These are phyloP conservation scores for Platanthera guangdongensis DNA, from an alignment of 106 monocot species.

Conservation along the genomic window DNA sequence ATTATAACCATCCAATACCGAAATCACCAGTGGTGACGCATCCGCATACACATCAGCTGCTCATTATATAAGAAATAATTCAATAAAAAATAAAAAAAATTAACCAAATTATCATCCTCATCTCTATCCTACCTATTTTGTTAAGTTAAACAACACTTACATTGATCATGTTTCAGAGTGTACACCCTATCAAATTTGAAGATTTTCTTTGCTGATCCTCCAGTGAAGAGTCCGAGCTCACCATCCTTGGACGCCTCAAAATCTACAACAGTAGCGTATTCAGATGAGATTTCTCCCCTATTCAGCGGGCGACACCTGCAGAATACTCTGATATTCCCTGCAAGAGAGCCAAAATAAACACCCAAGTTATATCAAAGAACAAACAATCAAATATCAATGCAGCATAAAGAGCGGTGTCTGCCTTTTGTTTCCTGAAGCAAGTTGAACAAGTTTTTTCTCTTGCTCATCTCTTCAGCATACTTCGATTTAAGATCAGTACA, in stretches of 20 bases:
- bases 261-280: slow-evolving; percentile 39
- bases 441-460: slow-evolving; percentile 68
- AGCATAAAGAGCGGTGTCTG: neutral
- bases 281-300: slow-evolving; percentile 51
- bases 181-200: slow-evolving; percentile 80
- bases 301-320: slow-evolving; percentile 85
- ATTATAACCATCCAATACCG: slow-evolving; percentile 82
- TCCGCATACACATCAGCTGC: slow-evolving; percentile 72
- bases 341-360: neutral
- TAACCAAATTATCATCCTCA: neutral
- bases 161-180: slow-evolving; percentile 71
- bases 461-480: slow-evolving; percentile 67
- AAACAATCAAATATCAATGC: neutral
- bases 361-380: neutral
- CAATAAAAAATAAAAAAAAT: neutral
- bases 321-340: slow-evolving; percentile 91
- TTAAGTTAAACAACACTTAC: slow-evolving; percentile 10
- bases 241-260: slow-evolving; percentile 75
- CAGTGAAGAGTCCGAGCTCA: slow-evolving; percentile 46
- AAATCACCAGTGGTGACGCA: slow-evolving; percentile 74
- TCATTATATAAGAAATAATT: neutral
- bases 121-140: neutral
- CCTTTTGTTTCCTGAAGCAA: slow-evolving; percentile 80
- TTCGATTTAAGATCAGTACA: slow-evolving; percentile 69
- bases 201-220: slow-evolving; percentile 46